Evolutionary conservation across 2,329 filamentous ascomycete genomes (phyloP).

Genomic region (Ceratocystis alfenasii): DNA sequence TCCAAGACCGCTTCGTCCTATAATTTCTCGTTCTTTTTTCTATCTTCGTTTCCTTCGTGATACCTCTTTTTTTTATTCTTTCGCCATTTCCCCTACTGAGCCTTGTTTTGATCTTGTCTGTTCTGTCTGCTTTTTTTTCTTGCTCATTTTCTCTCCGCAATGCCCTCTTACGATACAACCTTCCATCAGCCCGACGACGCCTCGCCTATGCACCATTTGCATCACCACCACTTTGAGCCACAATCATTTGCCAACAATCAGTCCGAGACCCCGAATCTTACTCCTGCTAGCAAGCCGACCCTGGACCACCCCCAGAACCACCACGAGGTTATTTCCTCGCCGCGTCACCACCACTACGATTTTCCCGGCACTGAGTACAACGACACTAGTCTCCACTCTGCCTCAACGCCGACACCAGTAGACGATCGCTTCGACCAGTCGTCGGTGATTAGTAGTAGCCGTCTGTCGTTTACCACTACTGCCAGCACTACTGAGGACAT

Average conservation of each 20-base stretch:
- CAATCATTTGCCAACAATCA: background rate
- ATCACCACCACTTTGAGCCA: slow-evolving; percentile 13
- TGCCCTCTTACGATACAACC: slow-evolving; percentile 20
- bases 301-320: background rate
- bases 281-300: background rate
- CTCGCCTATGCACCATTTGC: slow-evolving; percentile 18
- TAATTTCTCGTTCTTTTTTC: slow-evolving; percentile 20
- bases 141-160: slow-evolving; percentile 15
- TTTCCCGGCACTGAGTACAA: slow-evolving; percentile 19
- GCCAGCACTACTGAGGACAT: background rate
- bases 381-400: slow-evolving; percentile 21
- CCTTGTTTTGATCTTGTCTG: background rate
- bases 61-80: background rate
- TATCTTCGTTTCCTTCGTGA: slow-evolving; percentile 21
- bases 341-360: slow-evolving; percentile 20
- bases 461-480: slow-evolving; percentile 3
- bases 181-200: slow-evolving; percentile 16
- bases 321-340: background rate
- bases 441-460: slow-evolving; percentile 12
- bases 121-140: background rate
- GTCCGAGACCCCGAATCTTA: background rate
- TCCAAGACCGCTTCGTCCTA: background rate
- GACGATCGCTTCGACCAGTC: slow-evolving; percentile 22
- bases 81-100: background rate
- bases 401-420: slow-evolving; percentile 18